Conservation (phyloP, 495 filamentous ascomycete species). For the Hypoxylon perforatum region DNA sequence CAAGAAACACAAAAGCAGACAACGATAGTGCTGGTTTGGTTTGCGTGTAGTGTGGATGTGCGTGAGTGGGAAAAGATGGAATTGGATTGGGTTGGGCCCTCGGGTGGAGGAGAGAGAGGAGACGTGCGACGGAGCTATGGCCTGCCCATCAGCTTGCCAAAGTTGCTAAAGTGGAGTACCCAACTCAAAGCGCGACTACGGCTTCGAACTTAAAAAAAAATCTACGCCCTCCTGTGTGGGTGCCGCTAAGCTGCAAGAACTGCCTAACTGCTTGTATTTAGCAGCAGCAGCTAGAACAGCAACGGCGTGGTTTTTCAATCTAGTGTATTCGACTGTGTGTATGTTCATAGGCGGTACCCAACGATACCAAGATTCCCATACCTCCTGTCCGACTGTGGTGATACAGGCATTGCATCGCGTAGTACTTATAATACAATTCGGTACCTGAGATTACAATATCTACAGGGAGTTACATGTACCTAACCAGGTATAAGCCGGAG, state of each 20-base stretch:
- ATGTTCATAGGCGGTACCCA: too few relatives aligned
- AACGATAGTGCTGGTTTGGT: slow-evolving; percentile 53
- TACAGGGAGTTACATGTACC: background rate
- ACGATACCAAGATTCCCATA: too few relatives aligned
- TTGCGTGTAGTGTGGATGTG: slow-evolving; percentile 56
- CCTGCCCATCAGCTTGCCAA: slow-evolving; percentile 20
- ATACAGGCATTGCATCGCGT: too few relatives aligned
- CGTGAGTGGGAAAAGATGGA: slow-evolving; percentile 56
- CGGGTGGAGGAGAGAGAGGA: slow-evolving; percentile 29
- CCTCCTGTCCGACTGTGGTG: too few relatives aligned
- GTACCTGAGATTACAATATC: background rate
- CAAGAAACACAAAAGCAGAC: slow-evolving; percentile 71
- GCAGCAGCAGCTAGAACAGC: slow-evolving; percentile 14
- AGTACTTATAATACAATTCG: too few relatives aligned
- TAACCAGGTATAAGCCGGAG: background rate
- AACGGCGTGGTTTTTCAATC: slow-evolving; percentile 1
- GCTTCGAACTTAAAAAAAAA: slow-evolving; percentile 34
- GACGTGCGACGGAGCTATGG: slow-evolving; percentile 28
- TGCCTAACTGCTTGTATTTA: slow-evolving; percentile 7
- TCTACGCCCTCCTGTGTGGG: slow-evolving; percentile 17
- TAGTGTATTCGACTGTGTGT: background rate
- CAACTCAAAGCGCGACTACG: slow-evolving; percentile 31
- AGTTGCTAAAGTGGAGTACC: slow-evolving; percentile 39
- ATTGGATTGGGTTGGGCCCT: slow-evolving; percentile 39
- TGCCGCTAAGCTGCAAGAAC: slow-evolving; percentile 33